Evolutionary conservation across 768 basidiomycete genomes (phyloP).

Genomic region (Pleurotus cornucopiae): DNA sequence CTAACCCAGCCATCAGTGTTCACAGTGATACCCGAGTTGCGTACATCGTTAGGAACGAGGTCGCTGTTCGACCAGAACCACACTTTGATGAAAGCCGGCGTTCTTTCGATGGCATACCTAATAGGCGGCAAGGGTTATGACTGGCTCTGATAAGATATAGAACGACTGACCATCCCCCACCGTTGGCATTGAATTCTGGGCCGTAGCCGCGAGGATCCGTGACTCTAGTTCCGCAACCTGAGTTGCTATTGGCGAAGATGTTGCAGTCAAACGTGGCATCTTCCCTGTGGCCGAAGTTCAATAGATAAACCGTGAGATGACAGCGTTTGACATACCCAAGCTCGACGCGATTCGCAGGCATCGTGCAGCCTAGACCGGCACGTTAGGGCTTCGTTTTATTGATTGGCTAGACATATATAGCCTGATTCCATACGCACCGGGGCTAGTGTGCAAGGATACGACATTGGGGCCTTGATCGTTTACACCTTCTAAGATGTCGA

Average conservation of each 20-base stretch:
- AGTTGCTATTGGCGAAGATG: slow-evolving; percentile 32
- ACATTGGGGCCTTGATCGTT: slow-evolving; percentile 40
- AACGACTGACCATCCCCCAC: slow-evolving; percentile 52
- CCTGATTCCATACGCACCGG: slow-evolving; percentile 13
- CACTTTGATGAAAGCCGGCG: slow-evolving; percentile 51
- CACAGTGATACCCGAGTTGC: slow-evolving; percentile 32
- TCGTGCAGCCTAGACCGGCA: slow-evolving; percentile 30
- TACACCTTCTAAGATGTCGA: slow-evolving; percentile 44
- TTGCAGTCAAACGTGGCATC: slow-evolving; percentile 34
- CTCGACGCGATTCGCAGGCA: slow-evolving; percentile 32
- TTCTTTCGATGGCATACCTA: slow-evolving; percentile 65
- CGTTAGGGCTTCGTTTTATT: background rate
- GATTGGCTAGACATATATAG: background rate
- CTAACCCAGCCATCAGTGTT: slow-evolving; percentile 53
- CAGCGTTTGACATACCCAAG: slow-evolving; percentile 35
- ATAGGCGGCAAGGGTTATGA: background rate
- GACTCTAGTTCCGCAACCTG: slow-evolving; percentile 41
- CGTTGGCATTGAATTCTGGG: slow-evolving; percentile 49
- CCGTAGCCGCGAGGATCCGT: slow-evolving; percentile 44
- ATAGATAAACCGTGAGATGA: background rate
- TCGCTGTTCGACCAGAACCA: slow-evolving; percentile 66
- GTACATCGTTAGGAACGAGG: slow-evolving; percentile 42
- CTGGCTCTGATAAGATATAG: background rate
- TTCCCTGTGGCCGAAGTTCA: slow-evolving; percentile 18
- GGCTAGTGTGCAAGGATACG: slow-evolving; percentile 37